Base-by-base conservation (phyloP, 495 filamentous ascomycete species). In the Penicillium alfredii region DNA sequence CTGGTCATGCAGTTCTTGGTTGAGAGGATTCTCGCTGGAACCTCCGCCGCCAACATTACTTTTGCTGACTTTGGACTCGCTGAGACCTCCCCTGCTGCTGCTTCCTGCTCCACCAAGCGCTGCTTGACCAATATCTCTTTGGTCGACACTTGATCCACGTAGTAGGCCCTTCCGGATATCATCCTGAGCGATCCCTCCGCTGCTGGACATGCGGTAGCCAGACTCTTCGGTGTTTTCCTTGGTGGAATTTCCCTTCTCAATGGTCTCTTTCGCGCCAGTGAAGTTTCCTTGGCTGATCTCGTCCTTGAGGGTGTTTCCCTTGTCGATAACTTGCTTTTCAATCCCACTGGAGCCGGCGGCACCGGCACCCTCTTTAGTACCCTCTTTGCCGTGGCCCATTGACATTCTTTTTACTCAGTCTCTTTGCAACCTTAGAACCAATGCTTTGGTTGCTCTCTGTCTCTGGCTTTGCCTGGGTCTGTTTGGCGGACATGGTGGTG, bases 361-460 rank as follows among this genome's bases (percentile, higher is more conserved):
- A n/a, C n/a, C n/a, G n/a, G n/a, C n/a, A n/a, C n/a, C n/a, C 23
- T 49, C 35, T 14, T 18, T 27, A 12, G 38, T 17, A 1, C 21
- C 37, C 8, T 30, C 40, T 24, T 37, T 36, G 29, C 43, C 29
- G 10, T 14, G 13, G 18, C 17, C n/a, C 6, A 34, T 6, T 8
- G 47, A 55, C n/a, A 55, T 22, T 29, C 35, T 47, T 29, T 8
- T 47, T 41, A 43, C 49, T 41, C 8, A 56, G 21, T 29, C 31
- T 47, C 31, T 44, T 45, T 2, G 40, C 37, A 37, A 56, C 36
- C 9, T 42, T 28, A 19, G 45, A 13, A 13, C 52, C 49, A 19
- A 46, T 32, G 7, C 40, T 45, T 13, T 52, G 18, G 21, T 13
- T 39, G n/a, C 27, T 22, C 8, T 56, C n/a, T n/a, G n/a, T 31